phyloP scores from a whole-genome alignment of 2,329 filamentous ascomycete genomes.

The Esteya vermicola region DNA sequence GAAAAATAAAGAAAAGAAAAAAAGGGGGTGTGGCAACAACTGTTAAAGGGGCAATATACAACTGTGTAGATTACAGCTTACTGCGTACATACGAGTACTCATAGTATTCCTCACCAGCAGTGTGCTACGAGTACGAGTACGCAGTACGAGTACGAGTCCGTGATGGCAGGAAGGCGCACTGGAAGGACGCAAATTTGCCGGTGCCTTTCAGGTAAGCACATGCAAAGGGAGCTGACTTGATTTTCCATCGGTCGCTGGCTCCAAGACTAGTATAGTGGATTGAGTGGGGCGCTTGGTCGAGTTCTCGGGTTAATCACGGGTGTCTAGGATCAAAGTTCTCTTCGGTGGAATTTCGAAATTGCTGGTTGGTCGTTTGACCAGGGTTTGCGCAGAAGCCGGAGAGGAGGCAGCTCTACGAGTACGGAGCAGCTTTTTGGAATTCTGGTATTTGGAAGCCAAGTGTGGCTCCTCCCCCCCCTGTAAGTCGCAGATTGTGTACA shows the following conservation, averaged over 20 bases:
- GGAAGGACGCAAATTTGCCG: not conserved
- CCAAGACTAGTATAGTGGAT: not conserved
- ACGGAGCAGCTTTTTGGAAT: not conserved
- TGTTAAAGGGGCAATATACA: no score
- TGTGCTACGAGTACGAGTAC: not conserved
- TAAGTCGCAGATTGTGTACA: no score
- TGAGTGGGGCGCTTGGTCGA: not conserved
- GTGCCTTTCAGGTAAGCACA: not conserved
- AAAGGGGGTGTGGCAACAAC: not conserved
- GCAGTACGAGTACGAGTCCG: not conserved
- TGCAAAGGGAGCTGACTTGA: not conserved
- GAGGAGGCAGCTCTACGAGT: not conserved
- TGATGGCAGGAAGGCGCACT: not conserved
- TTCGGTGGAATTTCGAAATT: conserved; percentile 8
- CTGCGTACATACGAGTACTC: no score
- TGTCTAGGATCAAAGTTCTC: conserved; percentile 1
- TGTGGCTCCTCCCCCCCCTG: no score
- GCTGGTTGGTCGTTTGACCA: not conserved
- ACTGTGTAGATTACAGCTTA: no score
- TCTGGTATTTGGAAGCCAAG: not conserved
- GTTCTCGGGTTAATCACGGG: conserved; percentile 5
- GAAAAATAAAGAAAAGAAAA: no score
- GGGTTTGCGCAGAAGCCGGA: not conserved
- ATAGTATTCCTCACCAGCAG: no score
- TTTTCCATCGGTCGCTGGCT: conserved; percentile 2